Conservation (phyloP, 345 rosid genomes). For the Pugionium cornutum region DNA sequence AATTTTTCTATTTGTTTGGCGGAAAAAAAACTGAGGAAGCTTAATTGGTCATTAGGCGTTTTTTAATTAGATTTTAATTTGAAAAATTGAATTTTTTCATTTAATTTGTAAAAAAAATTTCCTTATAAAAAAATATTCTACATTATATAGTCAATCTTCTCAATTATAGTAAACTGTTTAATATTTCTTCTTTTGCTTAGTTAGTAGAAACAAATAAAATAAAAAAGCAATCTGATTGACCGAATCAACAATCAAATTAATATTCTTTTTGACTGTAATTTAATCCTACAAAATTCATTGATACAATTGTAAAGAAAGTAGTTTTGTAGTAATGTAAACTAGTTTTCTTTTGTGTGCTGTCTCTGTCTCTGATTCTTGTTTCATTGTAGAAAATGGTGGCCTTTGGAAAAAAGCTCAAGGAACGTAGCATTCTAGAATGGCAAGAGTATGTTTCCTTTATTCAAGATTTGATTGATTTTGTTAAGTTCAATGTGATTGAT, state of each 20-base stretch:
- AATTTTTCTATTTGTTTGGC: no score
- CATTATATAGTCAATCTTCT: neutral
- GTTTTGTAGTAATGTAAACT: conserved; percentile 7
- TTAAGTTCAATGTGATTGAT: conserved; percentile 11
- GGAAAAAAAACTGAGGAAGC: no score
- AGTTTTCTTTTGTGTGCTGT: neutral
- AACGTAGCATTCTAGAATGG: conserved; percentile 64
- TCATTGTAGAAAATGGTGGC: conserved; percentile 39
- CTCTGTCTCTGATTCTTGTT: conserved; percentile 13
- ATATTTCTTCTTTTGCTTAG: neutral
- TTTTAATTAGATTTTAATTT: no score
- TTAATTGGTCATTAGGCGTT: no score
- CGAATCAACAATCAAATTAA: neutral
- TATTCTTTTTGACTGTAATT: neutral
- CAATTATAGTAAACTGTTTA: neutral
- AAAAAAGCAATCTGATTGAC: neutral
- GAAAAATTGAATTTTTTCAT: no score
- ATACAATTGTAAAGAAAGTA: neutral
- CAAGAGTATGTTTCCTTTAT: conserved; percentile 54
- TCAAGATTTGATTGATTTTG: conserved; percentile 6
- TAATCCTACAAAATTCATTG: neutral
- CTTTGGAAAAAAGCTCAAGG: conserved; percentile 40
- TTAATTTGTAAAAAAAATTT: no score
- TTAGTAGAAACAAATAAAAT: neutral
- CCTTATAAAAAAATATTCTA: no score